Evolutionary conservation across 352 stramenopile genomes (phyloP), one percentile per base, ranked within the genome.

Genomic region (Phytophthora podocarpi): DNA sequence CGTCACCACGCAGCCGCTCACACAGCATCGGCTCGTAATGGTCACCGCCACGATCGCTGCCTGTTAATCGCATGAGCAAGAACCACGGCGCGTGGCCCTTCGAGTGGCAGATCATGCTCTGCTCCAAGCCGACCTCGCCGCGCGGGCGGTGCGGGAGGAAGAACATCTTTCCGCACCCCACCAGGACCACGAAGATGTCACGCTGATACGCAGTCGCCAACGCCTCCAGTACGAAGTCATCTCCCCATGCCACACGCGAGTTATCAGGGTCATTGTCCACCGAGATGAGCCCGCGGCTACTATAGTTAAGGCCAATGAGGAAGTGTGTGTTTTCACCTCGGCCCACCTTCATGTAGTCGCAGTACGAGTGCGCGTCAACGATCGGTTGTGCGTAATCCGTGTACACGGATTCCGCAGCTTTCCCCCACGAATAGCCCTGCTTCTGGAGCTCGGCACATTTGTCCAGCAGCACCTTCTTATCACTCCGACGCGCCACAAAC

Each of bases 1-100:
- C 85, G 43, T 96, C 85, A 16, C 87, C 85, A 32, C 85, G 85
- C 54, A 96, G 78, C 21, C 87, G 85, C 54, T 91, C 80, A 42
- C 81, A 91, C 13, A 92, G 71, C 87, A 96, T 96, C 13, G 87
- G 87, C 60, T 96, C 87, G 72, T 96, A 96, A 57, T 96, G 87
- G 62, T 96, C 87, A 24, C 87, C 87, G 9, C 87, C 87, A 42
- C 87, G 85, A 53, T 96, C 87, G 52, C 78, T 89, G 12, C 87
- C 87, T 2, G 85, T 96, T 60, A 92, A 74, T 55, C 87, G 85
- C 87, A 96, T 96, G 24, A 96, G 68, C 59, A 96, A 56, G 57
- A 96, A 96, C 87, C 87, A 96, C 34, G 87, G 87, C 16, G 83
- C 79, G 35, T 92, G 78, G 30, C 87, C 87, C 62, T 93, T 93